Evolutionary conservation across 2,329 filamentous ascomycete species (phyloP).

Genomic region (Cladophialophora yegresii): DNA sequence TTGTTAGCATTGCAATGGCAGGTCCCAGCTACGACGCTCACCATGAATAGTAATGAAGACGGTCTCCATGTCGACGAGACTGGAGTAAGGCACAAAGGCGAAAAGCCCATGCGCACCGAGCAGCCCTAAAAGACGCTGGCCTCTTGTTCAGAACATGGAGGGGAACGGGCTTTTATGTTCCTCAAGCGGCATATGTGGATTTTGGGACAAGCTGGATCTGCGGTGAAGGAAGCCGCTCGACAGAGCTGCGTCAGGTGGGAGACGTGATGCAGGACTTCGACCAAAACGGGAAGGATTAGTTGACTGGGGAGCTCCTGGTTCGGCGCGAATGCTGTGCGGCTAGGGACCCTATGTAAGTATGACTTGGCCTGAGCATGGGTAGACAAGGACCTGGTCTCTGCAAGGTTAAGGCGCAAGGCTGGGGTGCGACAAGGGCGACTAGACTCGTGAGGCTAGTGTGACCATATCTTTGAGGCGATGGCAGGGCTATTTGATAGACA

Average conservation of each 20-base stretch:
- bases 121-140: conserved; percentile 36
- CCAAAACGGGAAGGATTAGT: background rate
- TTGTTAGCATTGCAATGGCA: conserved; percentile 29
- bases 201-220: background rate
- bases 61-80: conserved; percentile 63
- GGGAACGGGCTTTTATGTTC: conserved; percentile 12
- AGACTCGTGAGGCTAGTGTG: background rate
- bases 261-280: background rate
- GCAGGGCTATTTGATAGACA: background rate
- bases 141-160: conserved; percentile 19
- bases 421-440: conserved; percentile 6
- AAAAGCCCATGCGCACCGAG: conserved; percentile 28
- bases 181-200: background rate
- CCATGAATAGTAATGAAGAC: conserved; percentile 92
- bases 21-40: conserved; percentile 48
- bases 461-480: background rate
- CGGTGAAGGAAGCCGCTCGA: background rate
- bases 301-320: background rate
- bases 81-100: conserved; percentile 19
- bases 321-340: conserved; percentile 1
- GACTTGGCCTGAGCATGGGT: background rate
- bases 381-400: background rate
- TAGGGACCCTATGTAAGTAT: conserved; percentile 7
- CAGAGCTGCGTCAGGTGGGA: background rate
- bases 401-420: conserved; percentile 10